Evolutionary conservation across 345 rosid species (phyloP).

Genomic region (Populus alba): DNA sequence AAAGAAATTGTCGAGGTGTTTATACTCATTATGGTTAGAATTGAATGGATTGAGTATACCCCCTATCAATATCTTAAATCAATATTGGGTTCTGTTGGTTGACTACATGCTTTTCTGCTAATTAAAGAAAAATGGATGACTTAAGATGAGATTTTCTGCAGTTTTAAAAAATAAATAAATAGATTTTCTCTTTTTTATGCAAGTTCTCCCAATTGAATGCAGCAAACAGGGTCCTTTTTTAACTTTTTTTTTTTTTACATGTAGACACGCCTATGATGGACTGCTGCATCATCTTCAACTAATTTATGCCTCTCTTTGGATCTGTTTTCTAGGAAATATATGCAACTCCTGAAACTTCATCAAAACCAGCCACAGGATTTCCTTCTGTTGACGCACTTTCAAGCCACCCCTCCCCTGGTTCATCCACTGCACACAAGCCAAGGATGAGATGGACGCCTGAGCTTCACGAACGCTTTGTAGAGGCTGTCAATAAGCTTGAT

Average conservation of each 20-base stretch:
- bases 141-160: no score
- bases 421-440: conserved; percentile 54
- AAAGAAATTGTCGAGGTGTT: not conserved
- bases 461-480: conserved; percentile 69
- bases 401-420: conserved; percentile 42
- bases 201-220: no score
- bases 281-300: conserved; percentile 8
- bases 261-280: not conserved
- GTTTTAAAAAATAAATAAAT: no score
- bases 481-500: conserved; percentile 71
- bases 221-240: no score
- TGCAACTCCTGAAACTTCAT: conserved; percentile 41
- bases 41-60: not conserved
- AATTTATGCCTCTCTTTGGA: conserved; percentile 22
- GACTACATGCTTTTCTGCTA: no score
- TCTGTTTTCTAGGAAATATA: conserved; percentile 62
- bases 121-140: no score
- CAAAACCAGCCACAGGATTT: conserved; percentile 29
- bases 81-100: not conserved
- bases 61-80: no score
- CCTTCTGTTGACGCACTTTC: conserved; percentile 42
- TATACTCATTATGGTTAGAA: not conserved
- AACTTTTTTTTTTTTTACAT: not conserved
- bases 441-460: conserved; percentile 98
- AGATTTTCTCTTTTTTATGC: no score